Evolutionary conservation across 306 rosid genomes (phyloP).

Genomic region (Rosa persica): DNA sequence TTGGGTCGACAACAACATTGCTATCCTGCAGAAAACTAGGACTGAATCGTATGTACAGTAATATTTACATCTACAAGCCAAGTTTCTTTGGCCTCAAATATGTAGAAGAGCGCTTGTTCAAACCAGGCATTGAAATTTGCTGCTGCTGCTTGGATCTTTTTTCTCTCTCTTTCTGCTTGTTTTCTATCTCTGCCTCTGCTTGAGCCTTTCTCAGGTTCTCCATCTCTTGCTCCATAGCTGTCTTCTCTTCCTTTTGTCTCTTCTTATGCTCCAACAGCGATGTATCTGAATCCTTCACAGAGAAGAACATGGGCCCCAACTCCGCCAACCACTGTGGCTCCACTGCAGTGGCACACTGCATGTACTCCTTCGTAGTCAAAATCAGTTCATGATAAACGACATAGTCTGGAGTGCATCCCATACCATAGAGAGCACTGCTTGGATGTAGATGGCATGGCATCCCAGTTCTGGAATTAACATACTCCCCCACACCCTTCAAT

Average conservation of each 20-base stretch:
- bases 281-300: conserved; percentile 95
- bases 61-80: conserved; percentile 52
- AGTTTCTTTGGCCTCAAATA: conserved; percentile 79
- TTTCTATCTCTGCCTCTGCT: conserved; percentile 60
- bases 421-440: conserved; percentile 93
- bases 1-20: not conserved
- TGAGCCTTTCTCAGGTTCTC: conserved; percentile 81
- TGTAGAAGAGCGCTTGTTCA: conserved; percentile 72
- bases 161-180: conserved; percentile 55
- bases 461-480: conserved; percentile 78
- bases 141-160: conserved; percentile 72
- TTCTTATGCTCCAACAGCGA: conserved; percentile 87
- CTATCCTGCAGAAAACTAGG: not conserved
- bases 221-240: conserved; percentile 98
- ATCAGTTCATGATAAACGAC: conserved; percentile 89
- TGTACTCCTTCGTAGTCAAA: conserved; percentile 84
- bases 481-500: conserved; percentile 95
- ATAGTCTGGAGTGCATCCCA: conserved; percentile 95
- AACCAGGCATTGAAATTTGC: conserved; percentile 71
- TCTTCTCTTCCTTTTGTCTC: conserved; percentile 84
- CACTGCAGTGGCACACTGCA: conserved; percentile 97
- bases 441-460: conserved; percentile 98
- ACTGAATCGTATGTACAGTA: not conserved
- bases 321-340: conserved; percentile 98
- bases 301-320: conserved; percentile 95